Conservation (phyloP, 148 eudicot species). For the Talinum fruticosum region DNA sequence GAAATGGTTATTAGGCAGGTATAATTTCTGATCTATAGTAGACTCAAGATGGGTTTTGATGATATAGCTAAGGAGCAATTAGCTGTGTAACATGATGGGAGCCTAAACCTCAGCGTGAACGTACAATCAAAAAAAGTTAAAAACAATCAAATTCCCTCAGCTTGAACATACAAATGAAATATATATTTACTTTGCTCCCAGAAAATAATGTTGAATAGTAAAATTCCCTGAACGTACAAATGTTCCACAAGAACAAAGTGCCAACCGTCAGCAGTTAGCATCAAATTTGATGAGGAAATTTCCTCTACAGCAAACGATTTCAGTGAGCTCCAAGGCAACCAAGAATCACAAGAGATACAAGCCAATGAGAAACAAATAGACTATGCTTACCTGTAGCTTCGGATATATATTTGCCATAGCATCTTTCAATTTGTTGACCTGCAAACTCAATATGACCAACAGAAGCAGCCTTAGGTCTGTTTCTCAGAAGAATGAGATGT, state of each 20-base stretch:
- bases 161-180: too few relatives aligned
- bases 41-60: too few relatives aligned
- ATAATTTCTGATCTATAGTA: too few relatives aligned
- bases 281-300: background rate
- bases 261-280: background rate
- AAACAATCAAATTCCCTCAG: too few relatives aligned
- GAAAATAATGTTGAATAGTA: too few relatives aligned
- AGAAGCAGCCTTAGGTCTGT: slow-evolving; percentile 1
- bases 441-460: slow-evolving; percentile 20
- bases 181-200: too few relatives aligned
- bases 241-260: background rate
- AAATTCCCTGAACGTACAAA: background rate
- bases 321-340: slow-evolving; percentile 6
- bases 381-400: slow-evolving; percentile 65
- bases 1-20: too few relatives aligned
- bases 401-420: slow-evolving; percentile 80
- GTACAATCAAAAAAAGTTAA: too few relatives aligned
- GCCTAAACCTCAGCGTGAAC: too few relatives aligned
- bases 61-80: too few relatives aligned
- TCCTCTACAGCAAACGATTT: background rate
- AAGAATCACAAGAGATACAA: background rate
- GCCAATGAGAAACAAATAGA: slow-evolving; percentile 5
- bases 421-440: slow-evolving; percentile 82
- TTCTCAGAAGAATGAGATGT: background rate
- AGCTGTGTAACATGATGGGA: too few relatives aligned